phyloP scores from a whole-genome alignment of 345 rosid species.

The Raphanus sativus region DNA sequence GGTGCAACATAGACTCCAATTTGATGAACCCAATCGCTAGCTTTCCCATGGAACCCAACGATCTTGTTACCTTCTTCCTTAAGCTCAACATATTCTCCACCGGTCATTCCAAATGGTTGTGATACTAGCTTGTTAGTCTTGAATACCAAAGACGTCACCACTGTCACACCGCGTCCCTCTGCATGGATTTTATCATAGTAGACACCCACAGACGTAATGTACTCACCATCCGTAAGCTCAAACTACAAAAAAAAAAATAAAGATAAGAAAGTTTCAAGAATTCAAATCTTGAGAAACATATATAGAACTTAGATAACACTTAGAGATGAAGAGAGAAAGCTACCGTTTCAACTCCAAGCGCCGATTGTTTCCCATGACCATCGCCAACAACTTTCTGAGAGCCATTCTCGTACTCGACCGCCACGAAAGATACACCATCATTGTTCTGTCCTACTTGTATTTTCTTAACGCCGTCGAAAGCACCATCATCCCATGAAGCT shows the following conservation, averaged over 20 bases:
- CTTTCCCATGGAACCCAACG: not conserved
- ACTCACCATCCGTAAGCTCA: not conserved
- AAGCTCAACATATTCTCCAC: not conserved
- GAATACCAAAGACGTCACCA: constrained; percentile 9
- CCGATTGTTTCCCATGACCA: not conserved
- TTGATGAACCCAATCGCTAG: not conserved
- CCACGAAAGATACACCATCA: constrained; percentile 3
- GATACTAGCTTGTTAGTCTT: constrained; percentile 16
- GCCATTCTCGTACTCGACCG: constrained; percentile 17
- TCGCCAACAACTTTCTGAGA: not conserved
- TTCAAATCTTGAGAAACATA: constrained; percentile 1
- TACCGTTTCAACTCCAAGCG: not conserved
- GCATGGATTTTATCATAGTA: not conserved
- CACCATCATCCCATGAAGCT: constrained; percentile 5
- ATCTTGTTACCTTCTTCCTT: not conserved
- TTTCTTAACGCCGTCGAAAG: not conserved
- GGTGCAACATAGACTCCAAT: constrained; percentile 9
- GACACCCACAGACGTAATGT: not conserved
- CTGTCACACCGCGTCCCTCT: not conserved
- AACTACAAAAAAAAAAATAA: constrained; percentile 9
- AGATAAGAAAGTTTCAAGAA: not conserved
- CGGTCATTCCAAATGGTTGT: constrained; percentile 8
- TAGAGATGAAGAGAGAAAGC: not conserved
- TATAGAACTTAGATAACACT: not conserved
- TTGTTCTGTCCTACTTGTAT: not conserved